Percentiles rank a stretch among this genome's conserved stretches.
phyloP scores from a whole-genome alignment of 2,329 filamentous ascomycete genomes.

The Neopestalotiopsis rosae region DNA sequence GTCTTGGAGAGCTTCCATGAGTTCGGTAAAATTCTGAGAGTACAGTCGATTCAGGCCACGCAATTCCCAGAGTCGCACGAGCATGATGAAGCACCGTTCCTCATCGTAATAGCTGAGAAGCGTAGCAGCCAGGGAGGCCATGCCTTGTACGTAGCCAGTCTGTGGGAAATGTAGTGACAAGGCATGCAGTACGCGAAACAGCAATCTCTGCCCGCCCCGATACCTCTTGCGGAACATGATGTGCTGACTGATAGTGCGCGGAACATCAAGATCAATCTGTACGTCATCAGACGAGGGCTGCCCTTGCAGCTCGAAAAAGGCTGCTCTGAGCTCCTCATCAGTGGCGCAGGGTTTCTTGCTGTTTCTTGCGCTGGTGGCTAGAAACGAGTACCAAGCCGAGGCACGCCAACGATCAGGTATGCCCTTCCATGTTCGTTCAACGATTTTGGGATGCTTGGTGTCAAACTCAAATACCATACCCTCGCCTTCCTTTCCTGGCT shows the following conservation, averaged over 20 bases:
- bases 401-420: conserved; percentile 95
- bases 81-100: conserved; percentile 92
- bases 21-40: conserved; percentile 78
- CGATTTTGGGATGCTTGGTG: conserved; percentile 78
- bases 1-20: conserved; percentile 85
- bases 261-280: conserved; percentile 97
- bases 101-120: conserved; percentile 97
- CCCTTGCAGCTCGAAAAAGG: conserved; percentile 76
- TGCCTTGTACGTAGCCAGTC: conserved; percentile 96
- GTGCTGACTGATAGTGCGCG: conserved; percentile 90
- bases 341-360: conserved; percentile 62
- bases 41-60: conserved; percentile 88
- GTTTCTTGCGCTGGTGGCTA: conserved; percentile 75
- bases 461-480: conserved; percentile 81
- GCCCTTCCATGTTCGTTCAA: conserved; percentile 95
- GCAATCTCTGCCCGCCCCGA: conserved; percentile 85
- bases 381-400: conserved; percentile 93
- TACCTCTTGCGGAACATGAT: conserved; percentile 97
- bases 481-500: conserved; percentile 54
- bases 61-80: conserved; percentile 91
- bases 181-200: conserved; percentile 92
- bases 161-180: conserved; percentile 90
- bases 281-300: conserved; percentile 85
- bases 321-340: conserved; percentile 73
- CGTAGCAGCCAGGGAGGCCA: conserved; percentile 92